A percentile compares a stretch with the other conserved stretches of the same genome.
Evolutionary conservation across 2,329 filamentous ascomycete species (phyloP).

Genomic region (Fusarium metavorans): DNA sequence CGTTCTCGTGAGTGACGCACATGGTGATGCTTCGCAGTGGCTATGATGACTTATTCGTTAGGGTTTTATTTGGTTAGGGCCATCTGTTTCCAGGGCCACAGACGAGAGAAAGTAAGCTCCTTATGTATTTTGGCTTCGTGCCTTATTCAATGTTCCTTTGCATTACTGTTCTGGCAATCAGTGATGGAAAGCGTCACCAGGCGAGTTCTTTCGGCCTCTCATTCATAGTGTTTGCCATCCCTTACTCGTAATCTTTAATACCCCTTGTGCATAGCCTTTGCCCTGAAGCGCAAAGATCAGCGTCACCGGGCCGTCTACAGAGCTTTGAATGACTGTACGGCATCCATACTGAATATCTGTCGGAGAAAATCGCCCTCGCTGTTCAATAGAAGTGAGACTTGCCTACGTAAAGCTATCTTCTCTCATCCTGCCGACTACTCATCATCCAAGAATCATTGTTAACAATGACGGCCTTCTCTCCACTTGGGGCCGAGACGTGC

Average conservation of each 20-base stretch:
- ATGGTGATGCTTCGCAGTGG: background rate
- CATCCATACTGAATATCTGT: background rate
- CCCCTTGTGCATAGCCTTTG: background rate
- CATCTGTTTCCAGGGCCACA: background rate
- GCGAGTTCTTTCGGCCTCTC: background rate
- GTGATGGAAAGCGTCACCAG: background rate
- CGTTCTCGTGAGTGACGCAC: background rate
- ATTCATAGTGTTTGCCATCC: background rate
- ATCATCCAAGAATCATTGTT: background rate
- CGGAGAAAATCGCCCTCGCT: background rate
- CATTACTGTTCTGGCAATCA: background rate
- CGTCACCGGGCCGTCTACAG: background rate
- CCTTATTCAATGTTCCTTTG: background rate
- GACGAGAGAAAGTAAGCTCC: background rate
- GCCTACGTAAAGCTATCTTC: background rate
- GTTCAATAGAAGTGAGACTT: background rate
- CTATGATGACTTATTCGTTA: background rate
- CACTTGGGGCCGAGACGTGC: background rate
- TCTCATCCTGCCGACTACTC: background rate
- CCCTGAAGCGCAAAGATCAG: background rate
- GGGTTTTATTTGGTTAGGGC: background rate
- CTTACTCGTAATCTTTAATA: background rate
- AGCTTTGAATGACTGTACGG: background rate
- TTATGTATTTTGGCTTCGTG: background rate
- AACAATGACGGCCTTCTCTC: background rate